Percentiles rank a stretch among this genome's conserved stretches.
phyloP scores from a whole-genome alignment of 1,284 basidiomycete genomes.

The Hemileia vastatrix region DNA sequence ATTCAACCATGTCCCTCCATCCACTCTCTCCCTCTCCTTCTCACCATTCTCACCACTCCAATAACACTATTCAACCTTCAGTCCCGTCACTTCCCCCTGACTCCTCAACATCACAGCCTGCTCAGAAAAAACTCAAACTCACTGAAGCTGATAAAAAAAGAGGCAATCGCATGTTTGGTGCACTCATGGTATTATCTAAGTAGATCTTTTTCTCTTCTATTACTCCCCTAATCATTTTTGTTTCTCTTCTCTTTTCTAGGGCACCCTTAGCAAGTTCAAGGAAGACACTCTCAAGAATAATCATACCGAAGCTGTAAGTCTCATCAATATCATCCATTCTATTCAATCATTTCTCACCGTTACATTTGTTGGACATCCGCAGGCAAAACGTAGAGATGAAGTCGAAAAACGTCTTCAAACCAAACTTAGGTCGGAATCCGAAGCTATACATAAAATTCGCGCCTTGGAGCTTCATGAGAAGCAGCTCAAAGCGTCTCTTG shows the following conservation, averaged over 20 bases:
- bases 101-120: too few species aligned
- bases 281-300: constrained; percentile 18
- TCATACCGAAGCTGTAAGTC: constrained; percentile 22
- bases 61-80: too few species aligned
- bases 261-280: constrained; percentile 20
- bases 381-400: constrained; percentile 20
- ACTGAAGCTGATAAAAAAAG: constrained; percentile 23
- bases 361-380: too few species aligned
- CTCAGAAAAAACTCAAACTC: constrained; percentile 18
- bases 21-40: too few species aligned
- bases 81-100: too few species aligned
- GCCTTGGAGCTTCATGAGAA: constrained; percentile 17
- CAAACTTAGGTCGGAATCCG: constrained; percentile 19
- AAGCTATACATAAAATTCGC: constrained; percentile 15
- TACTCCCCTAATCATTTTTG: not conserved
- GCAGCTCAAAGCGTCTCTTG: constrained; percentile 7
- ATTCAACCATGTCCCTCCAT: too few species aligned
- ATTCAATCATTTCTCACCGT: not conserved
- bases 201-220: not conserved
- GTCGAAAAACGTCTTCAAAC: constrained; percentile 23
- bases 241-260: not conserved
- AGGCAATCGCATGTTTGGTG: constrained; percentile 21
- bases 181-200: constrained; percentile 11
- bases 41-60: too few species aligned
- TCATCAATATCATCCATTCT: not conserved